Percentiles rank a stretch among this genome's conserved stretches.
phyloP scores from a whole-genome alignment of 1,139 yeast species.

The Saccharomyces hybrid region DNA sequence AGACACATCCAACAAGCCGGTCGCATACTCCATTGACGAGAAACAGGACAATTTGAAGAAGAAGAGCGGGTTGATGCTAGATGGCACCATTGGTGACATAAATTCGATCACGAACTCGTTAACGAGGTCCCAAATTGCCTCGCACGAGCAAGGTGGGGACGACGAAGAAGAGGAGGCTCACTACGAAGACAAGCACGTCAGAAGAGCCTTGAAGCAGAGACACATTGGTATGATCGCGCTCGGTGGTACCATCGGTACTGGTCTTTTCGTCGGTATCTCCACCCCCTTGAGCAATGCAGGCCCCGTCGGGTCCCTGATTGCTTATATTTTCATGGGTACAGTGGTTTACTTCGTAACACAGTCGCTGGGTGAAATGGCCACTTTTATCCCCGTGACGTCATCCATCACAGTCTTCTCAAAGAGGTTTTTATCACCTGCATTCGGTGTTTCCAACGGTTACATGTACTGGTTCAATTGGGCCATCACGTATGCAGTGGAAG shows the following conservation, averaged over 20 bases:
- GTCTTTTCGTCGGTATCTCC: conserved; percentile 54
- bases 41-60: neutral
- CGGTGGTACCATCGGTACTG: conserved; percentile 71
- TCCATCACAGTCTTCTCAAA: conserved; percentile 53
- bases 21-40: neutral
- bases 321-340: conserved; percentile 59
- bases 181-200: conserved; percentile 35
- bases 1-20: conserved; percentile 1
- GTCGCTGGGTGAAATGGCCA: conserved; percentile 73
- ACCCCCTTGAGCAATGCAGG: conserved; percentile 48
- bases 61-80: neutral
- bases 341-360: conserved; percentile 62
- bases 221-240: conserved; percentile 59
- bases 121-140: conserved; percentile 4
- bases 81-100: neutral
- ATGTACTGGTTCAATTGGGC: conserved; percentile 87
- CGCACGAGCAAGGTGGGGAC: conserved; percentile 9
- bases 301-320: conserved; percentile 58
- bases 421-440: conserved; percentile 59
- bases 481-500: conserved; percentile 73
- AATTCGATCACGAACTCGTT: conserved; percentile 10
- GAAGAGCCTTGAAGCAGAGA: conserved; percentile 49
- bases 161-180: conserved; percentile 28
- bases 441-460: conserved; percentile 80
- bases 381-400: conserved; percentile 65